Conservation (phyloP, 306 rosid genomes). For the Fragaria vesca region DNA sequence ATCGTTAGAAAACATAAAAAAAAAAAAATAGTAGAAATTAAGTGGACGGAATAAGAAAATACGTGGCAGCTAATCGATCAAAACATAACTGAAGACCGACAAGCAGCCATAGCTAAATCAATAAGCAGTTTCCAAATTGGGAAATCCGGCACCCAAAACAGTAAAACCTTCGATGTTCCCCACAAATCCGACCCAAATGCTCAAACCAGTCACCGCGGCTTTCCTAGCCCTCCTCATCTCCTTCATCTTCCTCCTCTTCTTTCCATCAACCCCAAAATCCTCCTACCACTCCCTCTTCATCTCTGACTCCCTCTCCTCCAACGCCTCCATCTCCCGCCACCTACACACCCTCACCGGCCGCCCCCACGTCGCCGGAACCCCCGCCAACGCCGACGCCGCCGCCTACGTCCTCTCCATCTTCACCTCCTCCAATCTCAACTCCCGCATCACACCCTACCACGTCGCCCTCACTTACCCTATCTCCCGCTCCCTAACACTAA, state of each 20-base stretch:
- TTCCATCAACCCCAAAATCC: slow-evolving; percentile 34
- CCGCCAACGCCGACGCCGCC: slow-evolving; percentile 67
- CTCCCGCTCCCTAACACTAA: slow-evolving; percentile 44
- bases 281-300: slow-evolving; percentile 57
- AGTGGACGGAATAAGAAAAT: no score
- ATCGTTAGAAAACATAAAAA: no score
- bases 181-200: background rate
- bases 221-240: slow-evolving; percentile 40
- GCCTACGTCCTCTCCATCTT: slow-evolving; percentile 45
- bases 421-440: slow-evolving; percentile 33
- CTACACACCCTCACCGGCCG: slow-evolving; percentile 53
- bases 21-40: no score
- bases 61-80: background rate
- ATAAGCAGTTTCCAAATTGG: background rate
- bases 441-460: slow-evolving; percentile 50
- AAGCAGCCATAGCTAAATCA: background rate
- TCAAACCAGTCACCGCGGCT: slow-evolving; percentile 27
- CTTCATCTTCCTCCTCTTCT: slow-evolving; percentile 29
- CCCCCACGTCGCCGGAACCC: slow-evolving; percentile 61
- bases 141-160: background rate
- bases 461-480: slow-evolving; percentile 51
- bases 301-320: slow-evolving; percentile 45
- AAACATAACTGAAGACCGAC: background rate
- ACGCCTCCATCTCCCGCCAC: slow-evolving; percentile 48
- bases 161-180: background rate